Conservation (phyloP, 2,329 filamentous ascomycete genomes). For the Cyphellophora attinorum region DNA sequence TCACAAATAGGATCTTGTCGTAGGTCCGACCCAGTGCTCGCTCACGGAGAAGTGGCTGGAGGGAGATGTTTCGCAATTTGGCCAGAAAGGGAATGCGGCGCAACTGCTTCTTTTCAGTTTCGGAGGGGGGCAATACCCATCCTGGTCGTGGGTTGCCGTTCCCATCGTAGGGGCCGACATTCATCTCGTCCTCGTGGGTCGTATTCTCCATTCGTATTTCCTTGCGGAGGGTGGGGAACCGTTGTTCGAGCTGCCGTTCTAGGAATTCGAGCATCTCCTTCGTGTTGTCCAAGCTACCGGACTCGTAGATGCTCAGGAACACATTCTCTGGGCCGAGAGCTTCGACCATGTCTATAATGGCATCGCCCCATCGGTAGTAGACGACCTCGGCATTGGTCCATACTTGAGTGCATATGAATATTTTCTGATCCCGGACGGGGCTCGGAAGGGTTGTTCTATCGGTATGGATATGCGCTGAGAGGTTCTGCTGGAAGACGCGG, state of each 20-base stretch:
- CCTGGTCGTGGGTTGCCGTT: conserved; percentile 34
- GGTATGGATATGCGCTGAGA: conserved; percentile 12
- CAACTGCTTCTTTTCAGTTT: conserved; percentile 42
- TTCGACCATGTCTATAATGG: conserved; percentile 47
- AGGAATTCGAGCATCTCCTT: conserved; percentile 52
- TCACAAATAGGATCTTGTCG: conserved; percentile 51
- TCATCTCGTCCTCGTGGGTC: conserved; percentile 50
- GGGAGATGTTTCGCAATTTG: conserved; percentile 52
- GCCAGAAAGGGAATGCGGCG: conserved; percentile 62
- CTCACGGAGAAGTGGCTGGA: conserved; percentile 49
- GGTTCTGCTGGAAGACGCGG: conserved; percentile 14
- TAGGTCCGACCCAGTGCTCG: conserved; percentile 41
- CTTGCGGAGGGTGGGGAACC: conserved; percentile 42
- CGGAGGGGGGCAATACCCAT: conserved; percentile 43
- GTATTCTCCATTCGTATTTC: conserved; percentile 49
- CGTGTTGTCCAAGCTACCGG: conserved; percentile 59
- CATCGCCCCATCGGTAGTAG: conserved; percentile 52
- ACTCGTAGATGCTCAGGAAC: conserved; percentile 59
- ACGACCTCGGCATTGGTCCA: conserved; percentile 58
- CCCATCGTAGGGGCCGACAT: conserved; percentile 30
- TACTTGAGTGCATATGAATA: conserved; percentile 62
- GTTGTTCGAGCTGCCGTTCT: conserved; percentile 27
- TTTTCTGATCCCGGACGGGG: conserved; percentile 20
- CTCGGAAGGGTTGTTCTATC: conserved; percentile 13
- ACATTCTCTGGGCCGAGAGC: conserved; percentile 55